These are phyloP conservation scores for Xylariaceae sp. DNA, from an alignment of 2,329 filamentous ascomycete genomes.

Conservation along the genomic window DNA sequence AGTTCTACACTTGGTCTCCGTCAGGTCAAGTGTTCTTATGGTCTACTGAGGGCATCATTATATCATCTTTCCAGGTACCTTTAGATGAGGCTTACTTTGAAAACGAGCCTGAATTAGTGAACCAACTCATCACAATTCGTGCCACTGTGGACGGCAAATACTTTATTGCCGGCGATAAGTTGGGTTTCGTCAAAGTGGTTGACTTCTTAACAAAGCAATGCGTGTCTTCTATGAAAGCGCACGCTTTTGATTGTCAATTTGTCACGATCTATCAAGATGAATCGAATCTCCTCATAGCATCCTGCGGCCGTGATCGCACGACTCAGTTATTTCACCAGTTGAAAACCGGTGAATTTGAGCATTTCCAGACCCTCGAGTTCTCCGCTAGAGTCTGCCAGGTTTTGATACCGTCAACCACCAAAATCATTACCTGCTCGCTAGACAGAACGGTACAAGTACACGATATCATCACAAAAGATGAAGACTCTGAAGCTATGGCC, in stretches of 20 bases:
- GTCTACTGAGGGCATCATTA: constrained; percentile 66
- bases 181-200: constrained; percentile 72
- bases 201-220: constrained; percentile 57
- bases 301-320: constrained; percentile 83
- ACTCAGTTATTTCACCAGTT: constrained; percentile 76
- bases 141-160: constrained; percentile 57
- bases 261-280: constrained; percentile 66
- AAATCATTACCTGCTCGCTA: constrained; percentile 77
- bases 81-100: constrained; percentile 57
- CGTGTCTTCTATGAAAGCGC: constrained; percentile 72
- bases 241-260: constrained; percentile 77
- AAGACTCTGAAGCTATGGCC: constrained; percentile 59
- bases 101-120: constrained; percentile 47
- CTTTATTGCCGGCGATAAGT: constrained; percentile 78
- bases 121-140: constrained; percentile 56
- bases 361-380: constrained; percentile 92
- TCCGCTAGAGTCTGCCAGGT: constrained; percentile 73
- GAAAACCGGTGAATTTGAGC: constrained; percentile 55
- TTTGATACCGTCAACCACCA: constrained; percentile 68
- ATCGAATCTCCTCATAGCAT: constrained; percentile 64
- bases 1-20: constrained; percentile 86
- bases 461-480: constrained; percentile 66
- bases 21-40: constrained; percentile 79
- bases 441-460: constrained; percentile 84
- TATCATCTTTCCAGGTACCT: constrained; percentile 58